phyloP scores from a whole-genome alignment of 768 basidiomycete species.

The Russula foetens region DNA sequence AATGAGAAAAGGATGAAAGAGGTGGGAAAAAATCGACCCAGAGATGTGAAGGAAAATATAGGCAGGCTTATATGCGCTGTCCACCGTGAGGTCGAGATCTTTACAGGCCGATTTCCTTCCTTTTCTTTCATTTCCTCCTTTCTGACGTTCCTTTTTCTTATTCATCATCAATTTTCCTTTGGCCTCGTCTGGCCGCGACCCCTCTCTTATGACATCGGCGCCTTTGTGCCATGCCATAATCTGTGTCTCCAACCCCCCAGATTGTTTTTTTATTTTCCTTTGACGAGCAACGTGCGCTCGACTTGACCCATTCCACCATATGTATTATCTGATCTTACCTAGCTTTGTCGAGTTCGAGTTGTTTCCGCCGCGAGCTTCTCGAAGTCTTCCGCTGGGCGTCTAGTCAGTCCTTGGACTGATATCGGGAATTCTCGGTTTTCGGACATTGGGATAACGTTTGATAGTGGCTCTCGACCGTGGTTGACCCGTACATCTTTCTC shows the following conservation, averaged over 20 bases:
- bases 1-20: neutral
- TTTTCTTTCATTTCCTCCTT: no score
- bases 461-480: neutral
- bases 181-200: neutral
- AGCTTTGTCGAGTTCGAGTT: neutral
- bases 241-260: no score
- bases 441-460: neutral
- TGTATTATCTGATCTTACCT: constrained; percentile 3
- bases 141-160: neutral
- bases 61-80: constrained; percentile 12
- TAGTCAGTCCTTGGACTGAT: neutral
- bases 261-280: neutral
- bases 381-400: neutral
- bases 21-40: no score
- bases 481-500: neutral
- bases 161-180: neutral
- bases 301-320: no score
- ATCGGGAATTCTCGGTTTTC: neutral
- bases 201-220: neutral
- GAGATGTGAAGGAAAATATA: neutral
- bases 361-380: neutral
- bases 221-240: no score
- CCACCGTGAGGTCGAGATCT: neutral
- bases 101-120: no score
- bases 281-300: neutral